Evolutionary conservation across 2,329 filamentous ascomycete species (phyloP).

Genomic region (Aspergillus pseudoterreus): DNA sequence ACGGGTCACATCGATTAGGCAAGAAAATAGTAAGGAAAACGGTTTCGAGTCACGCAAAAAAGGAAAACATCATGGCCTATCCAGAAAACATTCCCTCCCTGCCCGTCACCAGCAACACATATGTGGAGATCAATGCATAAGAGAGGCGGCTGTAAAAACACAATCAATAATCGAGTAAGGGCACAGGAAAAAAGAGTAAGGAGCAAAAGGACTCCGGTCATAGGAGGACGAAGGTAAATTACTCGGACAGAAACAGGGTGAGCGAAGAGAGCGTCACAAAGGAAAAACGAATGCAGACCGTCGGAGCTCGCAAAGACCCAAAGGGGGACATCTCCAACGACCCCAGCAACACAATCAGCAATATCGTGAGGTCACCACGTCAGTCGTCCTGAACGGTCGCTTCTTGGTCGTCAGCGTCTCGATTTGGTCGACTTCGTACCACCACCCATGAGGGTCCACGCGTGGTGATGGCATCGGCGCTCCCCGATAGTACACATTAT

Average conservation of each 20-base stretch:
- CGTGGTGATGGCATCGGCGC: conserved; percentile 11
- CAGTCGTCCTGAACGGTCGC: conserved; percentile 14
- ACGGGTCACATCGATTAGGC: conserved; percentile 17
- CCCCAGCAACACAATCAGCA: conserved; percentile 18
- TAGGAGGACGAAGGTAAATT: conserved; percentile 6
- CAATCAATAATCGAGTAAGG: conserved; percentile 16
- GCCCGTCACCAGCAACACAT: conserved; percentile 20
- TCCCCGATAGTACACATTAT: conserved; percentile 27
- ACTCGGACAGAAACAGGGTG: conserved; percentile 5
- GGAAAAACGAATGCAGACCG: conserved; percentile 22
- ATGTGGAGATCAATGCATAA: conserved; percentile 23
- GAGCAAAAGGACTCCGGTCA: conserved; percentile 4
- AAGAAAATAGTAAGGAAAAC: conserved; percentile 11
- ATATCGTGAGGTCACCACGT: conserved; percentile 18
- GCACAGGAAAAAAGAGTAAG: conserved; percentile 16
- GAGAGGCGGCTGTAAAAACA: conserved; percentile 18
- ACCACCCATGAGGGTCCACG: neutral
- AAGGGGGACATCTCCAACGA: neutral
- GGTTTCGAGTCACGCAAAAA: conserved; percentile 14
- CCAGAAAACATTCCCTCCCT: conserved; percentile 22
- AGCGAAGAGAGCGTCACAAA: conserved; percentile 24
- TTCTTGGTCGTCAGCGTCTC: conserved; percentile 9
- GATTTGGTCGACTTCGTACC: conserved; percentile 7
- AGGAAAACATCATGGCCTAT: conserved; percentile 25
- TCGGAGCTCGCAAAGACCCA: neutral